Base-by-base conservation (phyloP, 2,329 filamentous ascomycete genomes). In the Penicillium verrucosum region DNA sequence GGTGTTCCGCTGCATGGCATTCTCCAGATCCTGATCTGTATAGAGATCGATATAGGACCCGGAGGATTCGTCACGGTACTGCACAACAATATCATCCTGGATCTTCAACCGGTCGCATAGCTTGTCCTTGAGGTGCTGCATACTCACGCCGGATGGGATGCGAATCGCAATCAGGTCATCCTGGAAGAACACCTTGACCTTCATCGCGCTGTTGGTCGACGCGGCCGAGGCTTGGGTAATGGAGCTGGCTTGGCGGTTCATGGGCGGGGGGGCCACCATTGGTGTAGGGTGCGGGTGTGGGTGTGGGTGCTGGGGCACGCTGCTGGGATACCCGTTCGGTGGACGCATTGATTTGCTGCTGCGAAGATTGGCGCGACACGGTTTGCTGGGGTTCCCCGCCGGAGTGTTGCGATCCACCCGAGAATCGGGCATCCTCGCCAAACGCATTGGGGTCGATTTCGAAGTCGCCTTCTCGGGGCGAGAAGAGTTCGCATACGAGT, bases 131-230 rank as follows among this genome's bases (percentile, higher is more conserved):
- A 99, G 81, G 59, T 91, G 88, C 51, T 84, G 80, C 73, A 88
- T 94, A 52, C 83, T 83, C 66, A 95, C 91, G 53, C 95, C 89
- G 1, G 83, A 83, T 0, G 93, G 89, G 54, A 97, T 90, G 34
- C 92, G 87, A 67, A 99, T 92, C 43, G 94, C 89, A 64, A 97
- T 93, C 55, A 95, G 85, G 64, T 97, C 93, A 59, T 92, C 89
- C 63, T 93, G 89, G 78, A 91, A 97, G 78, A 90, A 94, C 52
- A 97, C 88, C 77, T 97, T 97, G 72, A 97, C 89, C 75, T 97
- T 97, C 79, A 97, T 88, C 4, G 85, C 82, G 8, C 81, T 77
- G 45, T 65, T 65, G 58, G 68, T 72, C 10, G 75, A 75, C 5
- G 69, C 65, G 27, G 63, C 67, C 2, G 77, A 77, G 27, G 71